Conservation (phyloP, 1,284 basidiomycete species). For the Marasmius sp. region DNA sequence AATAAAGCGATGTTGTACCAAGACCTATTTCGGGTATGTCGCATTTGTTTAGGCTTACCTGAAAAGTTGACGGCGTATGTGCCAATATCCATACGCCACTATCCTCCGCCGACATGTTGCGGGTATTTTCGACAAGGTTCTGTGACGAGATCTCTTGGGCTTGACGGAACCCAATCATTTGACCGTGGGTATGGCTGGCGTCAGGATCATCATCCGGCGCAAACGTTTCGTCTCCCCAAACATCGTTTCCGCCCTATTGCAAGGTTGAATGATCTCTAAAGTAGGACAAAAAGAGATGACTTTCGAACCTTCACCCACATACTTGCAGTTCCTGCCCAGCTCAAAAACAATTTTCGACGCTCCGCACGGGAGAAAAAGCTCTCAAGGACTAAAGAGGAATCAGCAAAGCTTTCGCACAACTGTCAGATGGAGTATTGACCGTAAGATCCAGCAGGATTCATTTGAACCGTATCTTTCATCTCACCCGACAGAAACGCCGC, state of each 20-base stretch:
- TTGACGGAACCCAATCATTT: conserved; percentile 80
- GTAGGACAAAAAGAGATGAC: neutral
- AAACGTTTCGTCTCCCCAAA: conserved; percentile 82
- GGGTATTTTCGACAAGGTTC: conserved; percentile 26
- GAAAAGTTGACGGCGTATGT: conserved; percentile 83
- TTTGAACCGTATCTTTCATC: conserved; percentile 85
- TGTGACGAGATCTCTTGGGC: conserved; percentile 18
- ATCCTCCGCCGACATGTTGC: conserved; percentile 81
- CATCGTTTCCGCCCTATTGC: conserved; percentile 77
- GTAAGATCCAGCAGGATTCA: conserved; percentile 85
- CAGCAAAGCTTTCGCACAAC: neutral
- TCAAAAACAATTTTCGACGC: conserved; percentile 87
- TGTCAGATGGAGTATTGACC: conserved; percentile 38
- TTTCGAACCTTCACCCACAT: conserved; percentile 83
- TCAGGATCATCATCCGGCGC: conserved; percentile 74
- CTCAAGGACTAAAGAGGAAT: conserved; percentile 57
- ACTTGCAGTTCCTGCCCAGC: conserved; percentile 93
- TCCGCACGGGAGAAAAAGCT: conserved; percentile 91
- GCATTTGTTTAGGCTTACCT: conserved; percentile 42
- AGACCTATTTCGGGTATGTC: neutral
- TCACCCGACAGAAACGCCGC: conserved; percentile 91
- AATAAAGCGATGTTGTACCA: conserved; percentile 3
- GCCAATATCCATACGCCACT: conserved; percentile 82
- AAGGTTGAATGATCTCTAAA: conserved; percentile 3
- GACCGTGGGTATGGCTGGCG: conserved; percentile 41